Evolutionary conservation across 768 basidiomycete genomes (phyloP).

Genomic region (Amanita thiersii): DNA sequence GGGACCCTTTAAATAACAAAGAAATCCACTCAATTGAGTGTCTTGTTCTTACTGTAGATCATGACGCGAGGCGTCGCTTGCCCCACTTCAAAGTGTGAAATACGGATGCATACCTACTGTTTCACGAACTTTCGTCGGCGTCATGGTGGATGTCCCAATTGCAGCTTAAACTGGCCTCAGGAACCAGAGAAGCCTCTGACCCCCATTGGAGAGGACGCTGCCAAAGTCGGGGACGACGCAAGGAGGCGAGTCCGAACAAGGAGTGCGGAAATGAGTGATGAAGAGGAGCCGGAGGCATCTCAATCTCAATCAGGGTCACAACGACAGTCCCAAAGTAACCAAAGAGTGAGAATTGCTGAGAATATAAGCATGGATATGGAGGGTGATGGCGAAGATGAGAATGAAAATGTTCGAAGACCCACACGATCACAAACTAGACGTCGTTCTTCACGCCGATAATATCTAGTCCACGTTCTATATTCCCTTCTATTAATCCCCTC

Average conservation of each 20-base stretch:
- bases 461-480: background rate
- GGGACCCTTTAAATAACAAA: background rate
- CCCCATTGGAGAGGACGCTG: slow-evolving; percentile 64
- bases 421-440: slow-evolving; percentile 13
- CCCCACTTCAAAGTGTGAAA: slow-evolving; percentile 50
- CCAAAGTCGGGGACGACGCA: slow-evolving; percentile 49
- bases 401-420: slow-evolving; percentile 17
- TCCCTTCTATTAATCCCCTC: background rate
- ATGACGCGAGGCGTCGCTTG: slow-evolving; percentile 66
- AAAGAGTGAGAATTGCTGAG: slow-evolving; percentile 5
- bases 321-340: background rate
- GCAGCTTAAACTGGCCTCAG: slow-evolving; percentile 51
- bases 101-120: slow-evolving; percentile 58
- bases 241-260: slow-evolving; percentile 24
- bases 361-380: slow-evolving; percentile 35
- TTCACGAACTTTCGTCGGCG: slow-evolving; percentile 42
- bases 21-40: background rate
- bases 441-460: background rate
- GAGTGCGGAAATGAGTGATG: slow-evolving; percentile 27
- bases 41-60: slow-evolving; percentile 30
- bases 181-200: slow-evolving; percentile 37
- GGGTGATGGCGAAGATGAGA: slow-evolving; percentile 27
- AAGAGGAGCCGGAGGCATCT: slow-evolving; percentile 22
- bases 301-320: slow-evolving; percentile 15
- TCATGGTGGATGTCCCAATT: slow-evolving; percentile 45